Conservation (phyloP, 257 asterid species). For the Gentiana straminea region DNA sequence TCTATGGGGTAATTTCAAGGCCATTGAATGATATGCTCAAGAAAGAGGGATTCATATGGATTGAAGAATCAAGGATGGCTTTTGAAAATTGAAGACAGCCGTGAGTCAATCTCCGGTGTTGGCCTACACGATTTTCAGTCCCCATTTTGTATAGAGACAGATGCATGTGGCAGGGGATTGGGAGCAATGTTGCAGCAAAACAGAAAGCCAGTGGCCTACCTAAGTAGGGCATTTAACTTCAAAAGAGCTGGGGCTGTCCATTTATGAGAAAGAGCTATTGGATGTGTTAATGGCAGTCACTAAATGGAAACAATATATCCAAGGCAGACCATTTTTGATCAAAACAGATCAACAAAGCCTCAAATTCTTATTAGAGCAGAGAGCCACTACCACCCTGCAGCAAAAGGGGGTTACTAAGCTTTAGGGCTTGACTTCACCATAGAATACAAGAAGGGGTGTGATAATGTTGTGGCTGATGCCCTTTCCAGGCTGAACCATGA, state of each 20-base stretch:
- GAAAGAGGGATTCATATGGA: background rate
- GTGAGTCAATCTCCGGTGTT: background rate
- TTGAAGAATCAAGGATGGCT: background rate
- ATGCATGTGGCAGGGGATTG: background rate
- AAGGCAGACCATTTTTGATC: background rate
- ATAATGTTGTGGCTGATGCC: background rate
- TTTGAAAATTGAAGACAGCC: background rate
- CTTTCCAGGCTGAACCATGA: background rate
- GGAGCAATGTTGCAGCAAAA: background rate
- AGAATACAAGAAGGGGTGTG: background rate
- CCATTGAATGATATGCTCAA: background rate
- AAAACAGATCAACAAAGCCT: background rate
- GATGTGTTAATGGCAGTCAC: background rate
- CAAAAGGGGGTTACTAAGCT: conserved; percentile 1
- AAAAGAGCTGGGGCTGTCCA: background rate
- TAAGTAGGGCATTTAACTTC: background rate
- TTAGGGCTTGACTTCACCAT: background rate
- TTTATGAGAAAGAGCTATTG: conserved; percentile 1
- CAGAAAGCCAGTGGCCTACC: background rate
- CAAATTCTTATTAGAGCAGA: background rate
- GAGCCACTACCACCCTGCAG: background rate
- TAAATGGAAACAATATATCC: background rate
- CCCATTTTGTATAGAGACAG: background rate
- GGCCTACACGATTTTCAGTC: background rate
- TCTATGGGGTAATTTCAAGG: background rate